These are phyloP conservation scores for Teunomyces stri DNA, from an alignment of 805 yeast genomes.

Conservation along the genomic window DNA sequence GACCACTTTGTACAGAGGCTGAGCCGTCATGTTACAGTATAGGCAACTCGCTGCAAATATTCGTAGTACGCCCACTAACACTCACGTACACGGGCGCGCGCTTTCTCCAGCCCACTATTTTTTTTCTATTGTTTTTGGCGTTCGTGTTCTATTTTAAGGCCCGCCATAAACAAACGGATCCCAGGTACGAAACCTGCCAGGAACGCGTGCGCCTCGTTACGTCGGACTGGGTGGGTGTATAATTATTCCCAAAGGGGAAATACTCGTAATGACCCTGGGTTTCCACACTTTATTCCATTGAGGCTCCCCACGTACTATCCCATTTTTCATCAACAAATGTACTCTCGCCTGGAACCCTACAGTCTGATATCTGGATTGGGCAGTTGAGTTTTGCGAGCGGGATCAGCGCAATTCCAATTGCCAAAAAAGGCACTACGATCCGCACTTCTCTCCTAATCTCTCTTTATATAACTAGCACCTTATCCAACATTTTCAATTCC, in stretches of 20 bases:
- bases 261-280: not conserved
- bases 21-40: not conserved
- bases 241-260: not conserved
- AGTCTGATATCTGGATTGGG: not conserved
- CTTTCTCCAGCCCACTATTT: not conserved
- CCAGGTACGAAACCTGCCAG: not conserved
- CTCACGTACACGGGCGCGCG: not conserved
- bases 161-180: not conserved
- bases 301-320: not conserved
- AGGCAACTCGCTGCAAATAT: too few species aligned
- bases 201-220: not conserved
- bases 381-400: not conserved
- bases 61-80: too few species aligned
- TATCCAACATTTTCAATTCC: constrained; percentile 6
- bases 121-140: not conserved
- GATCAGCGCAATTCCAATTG: not conserved
- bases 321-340: not conserved
- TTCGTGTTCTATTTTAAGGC: not conserved
- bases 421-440: constrained; percentile 3
- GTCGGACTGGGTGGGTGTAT: not conserved
- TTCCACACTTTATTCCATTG: not conserved
- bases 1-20: not conserved
- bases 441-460: not conserved
- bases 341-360: not conserved
- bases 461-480: not conserved